Evolutionary conservation across 441 rosid genomes (phyloP), one percentile per base, ranked within the genome.

Genomic region (Cnidoscolus chayamansa): DNA sequence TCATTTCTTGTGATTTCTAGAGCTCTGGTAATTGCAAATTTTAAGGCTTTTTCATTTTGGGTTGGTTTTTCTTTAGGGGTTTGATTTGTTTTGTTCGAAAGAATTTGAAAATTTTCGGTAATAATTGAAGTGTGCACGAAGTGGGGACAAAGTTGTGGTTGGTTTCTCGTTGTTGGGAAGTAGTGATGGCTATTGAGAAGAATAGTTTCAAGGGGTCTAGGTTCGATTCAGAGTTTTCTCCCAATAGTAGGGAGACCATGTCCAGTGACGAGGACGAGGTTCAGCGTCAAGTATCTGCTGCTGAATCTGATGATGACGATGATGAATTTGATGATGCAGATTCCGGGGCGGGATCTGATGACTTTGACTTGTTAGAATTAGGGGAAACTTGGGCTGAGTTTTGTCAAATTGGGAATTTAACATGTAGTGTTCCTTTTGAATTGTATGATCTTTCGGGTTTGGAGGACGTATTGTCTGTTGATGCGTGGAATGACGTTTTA

Each of bases 341-440:
- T 85, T 96, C 99, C 0, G 99, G 98, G 63, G 98, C 97, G 0
- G 99, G 98, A 65, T 96, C 99, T 5, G 99, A 96, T 76, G 98
- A 96, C 76, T 96, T 89, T 76, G 98, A 96, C 84, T 85, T 96
- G 83, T 85, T 96, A 77, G 99, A 96, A 79, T 77, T 96, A 61
- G 97, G 98, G 1, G 99, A 96, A 73, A 86, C 96, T 0, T 87
- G 96, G 48, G 86, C 96, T 0, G 99, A 96, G 83, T 96, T 96
- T 70, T 93, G 97, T 60, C 98, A 90, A 76, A 83, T 91, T 17
- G 97, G 90, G 78, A 84, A 85, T 74, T 83, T 79, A 15, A 93
- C 99, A 57, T 96, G 97, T 81, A 84, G 88, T 75, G 79, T 93
- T 72, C 98, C 98, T 63, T 88, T 96, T 13, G 98, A 90, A 83